These are phyloP conservation scores for Neofusicoccum parvum DNA, from an alignment of 2,329 filamentous ascomycete species.

Conservation along the genomic window DNA sequence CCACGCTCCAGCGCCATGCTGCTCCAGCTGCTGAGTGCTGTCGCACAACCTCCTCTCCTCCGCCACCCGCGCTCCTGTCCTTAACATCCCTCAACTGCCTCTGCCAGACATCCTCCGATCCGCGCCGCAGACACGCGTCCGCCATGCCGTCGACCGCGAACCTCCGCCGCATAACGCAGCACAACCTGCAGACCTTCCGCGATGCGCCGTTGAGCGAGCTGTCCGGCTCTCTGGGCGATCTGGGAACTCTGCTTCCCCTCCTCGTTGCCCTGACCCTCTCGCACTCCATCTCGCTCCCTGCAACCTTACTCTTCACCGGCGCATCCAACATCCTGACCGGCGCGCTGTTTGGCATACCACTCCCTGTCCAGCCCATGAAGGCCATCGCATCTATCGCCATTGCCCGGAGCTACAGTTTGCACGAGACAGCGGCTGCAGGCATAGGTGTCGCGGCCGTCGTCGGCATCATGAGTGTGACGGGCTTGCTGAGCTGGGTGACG, in stretches of 20 bases:
- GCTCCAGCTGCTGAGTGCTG: background rate
- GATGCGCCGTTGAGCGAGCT: slow-evolving; percentile 70
- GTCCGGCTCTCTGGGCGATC: slow-evolving; percentile 83
- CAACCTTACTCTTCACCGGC: slow-evolving; percentile 86
- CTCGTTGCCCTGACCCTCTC: slow-evolving; percentile 83
- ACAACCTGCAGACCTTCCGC: slow-evolving; percentile 61
- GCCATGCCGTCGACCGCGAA: slow-evolving; percentile 21
- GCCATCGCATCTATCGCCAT: slow-evolving; percentile 93
- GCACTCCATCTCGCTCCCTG: slow-evolving; percentile 76
- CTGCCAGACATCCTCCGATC: background rate
- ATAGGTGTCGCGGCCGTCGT: slow-evolving; percentile 75
- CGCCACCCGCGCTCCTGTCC: background rate
- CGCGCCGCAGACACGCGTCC: background rate
- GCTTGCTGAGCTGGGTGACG: slow-evolving; percentile 74
- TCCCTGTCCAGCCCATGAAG: slow-evolving; percentile 89
- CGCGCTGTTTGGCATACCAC: slow-evolving; percentile 78
- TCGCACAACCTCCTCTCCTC: background rate
- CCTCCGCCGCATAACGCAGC: slow-evolving; percentile 32
- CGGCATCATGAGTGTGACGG: slow-evolving; percentile 75
- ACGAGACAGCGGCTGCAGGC: slow-evolving; percentile 79
- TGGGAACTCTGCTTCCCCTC: slow-evolving; percentile 86
- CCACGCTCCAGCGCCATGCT: background rate
- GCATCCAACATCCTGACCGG: slow-evolving; percentile 85
- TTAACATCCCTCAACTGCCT: background rate
- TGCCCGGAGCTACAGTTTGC: slow-evolving; percentile 63